Conservation (phyloP, 2,329 filamentous ascomycete genomes). For the Colletotrichum sp. region DNA sequence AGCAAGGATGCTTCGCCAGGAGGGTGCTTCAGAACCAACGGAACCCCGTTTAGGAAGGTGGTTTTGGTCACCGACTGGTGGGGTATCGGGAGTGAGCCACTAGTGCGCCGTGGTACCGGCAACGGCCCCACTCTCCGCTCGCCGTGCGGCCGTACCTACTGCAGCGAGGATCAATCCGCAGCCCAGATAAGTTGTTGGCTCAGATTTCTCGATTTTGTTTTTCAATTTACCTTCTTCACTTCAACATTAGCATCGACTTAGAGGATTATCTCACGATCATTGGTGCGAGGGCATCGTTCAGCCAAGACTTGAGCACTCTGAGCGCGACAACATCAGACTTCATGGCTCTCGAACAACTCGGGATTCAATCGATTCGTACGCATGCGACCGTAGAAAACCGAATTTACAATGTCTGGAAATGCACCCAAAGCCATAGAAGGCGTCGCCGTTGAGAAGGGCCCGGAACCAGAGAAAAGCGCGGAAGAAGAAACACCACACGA, state of each 20-base stretch:
- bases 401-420: background rate
- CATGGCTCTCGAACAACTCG: background rate
- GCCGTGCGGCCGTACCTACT: too few species aligned
- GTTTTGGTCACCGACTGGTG: background rate
- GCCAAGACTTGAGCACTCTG: background rate
- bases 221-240: background rate
- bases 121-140: background rate
- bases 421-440: background rate
- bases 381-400: background rate
- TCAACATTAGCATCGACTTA: background rate
- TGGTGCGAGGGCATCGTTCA: background rate
- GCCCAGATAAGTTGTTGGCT: background rate
- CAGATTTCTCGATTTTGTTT: background rate
- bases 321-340: background rate
- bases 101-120: background rate
- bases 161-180: background rate
- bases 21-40: background rate
- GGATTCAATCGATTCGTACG: background rate
- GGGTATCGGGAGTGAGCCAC: background rate
- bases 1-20: background rate
- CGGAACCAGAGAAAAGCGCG: background rate
- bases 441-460: background rate
- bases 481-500: background rate
- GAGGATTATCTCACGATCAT: background rate
- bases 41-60: background rate